Base-by-base conservation (phyloP, 2,329 filamentous ascomycete genomes). In the Fusarium metavorans region DNA sequence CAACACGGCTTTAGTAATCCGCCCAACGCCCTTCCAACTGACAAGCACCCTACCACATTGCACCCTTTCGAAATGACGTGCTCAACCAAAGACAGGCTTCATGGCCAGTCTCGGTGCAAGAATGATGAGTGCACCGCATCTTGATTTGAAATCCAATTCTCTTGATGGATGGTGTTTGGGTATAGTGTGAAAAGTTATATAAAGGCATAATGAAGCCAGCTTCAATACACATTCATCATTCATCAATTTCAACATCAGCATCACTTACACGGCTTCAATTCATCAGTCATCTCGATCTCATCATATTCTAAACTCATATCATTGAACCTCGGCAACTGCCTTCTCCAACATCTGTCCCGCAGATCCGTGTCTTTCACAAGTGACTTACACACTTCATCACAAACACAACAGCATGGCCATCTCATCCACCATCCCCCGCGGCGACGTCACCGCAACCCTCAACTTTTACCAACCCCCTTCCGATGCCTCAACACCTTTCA, bases 401-500 rank as follows among this genome's bases (percentile, higher is more conserved):
- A 61, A 66, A 54, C 50, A 67, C 59, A 11, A 73, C 66, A 63
- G 76, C 66, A 86, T 87, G 85, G 82, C 84, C 74, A 82, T 84
- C 77, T 76, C 83, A 50, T 81, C 83, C 52, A 57, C 74, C n/a
- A 79, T 87, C 14, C 87, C 88, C 43, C 84, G 90, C 67, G 93
- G 93, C 71, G 85, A 90, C 73, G 89, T 93, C 69, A 86, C 85
- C 56, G 88, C 92, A 11, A 82, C 81, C n/a, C 85, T 95, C 35
- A 88, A 90, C 83, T 95, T 92, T 87, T 94, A 89, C 83, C 75
- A 81, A 13, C 87, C 89, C 0, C 92, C 93, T 0, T 74, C 85
- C 5, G 90, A 94, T 81, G 88, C 89, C 76, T 83, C 87, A 11
- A 79, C 78, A 1, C 92, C 93, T 27, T 92, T 88, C 85, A 91